These are phyloP conservation scores for Microbotryum lychnidis-dioicae DNA, from an alignment of 1,284 basidiomycete genomes.

Conservation along the genomic window DNA sequence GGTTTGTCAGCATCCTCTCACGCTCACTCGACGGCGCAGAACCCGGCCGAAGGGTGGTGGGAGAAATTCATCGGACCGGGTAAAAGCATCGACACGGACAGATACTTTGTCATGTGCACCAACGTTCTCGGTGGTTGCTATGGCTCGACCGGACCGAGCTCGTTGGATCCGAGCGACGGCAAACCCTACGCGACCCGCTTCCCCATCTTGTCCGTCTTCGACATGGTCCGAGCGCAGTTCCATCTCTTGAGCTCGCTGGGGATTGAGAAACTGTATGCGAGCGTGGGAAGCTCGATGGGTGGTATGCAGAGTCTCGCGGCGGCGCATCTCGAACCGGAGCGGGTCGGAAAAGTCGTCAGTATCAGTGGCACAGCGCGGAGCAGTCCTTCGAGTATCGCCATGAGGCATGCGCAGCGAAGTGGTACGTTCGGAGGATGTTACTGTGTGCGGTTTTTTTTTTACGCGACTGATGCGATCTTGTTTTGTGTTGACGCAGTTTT, in stretches of 20 bases:
- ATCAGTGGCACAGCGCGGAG: slow-evolving; percentile 91
- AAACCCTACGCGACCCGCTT: slow-evolving; percentile 81
- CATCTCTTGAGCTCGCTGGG: slow-evolving; percentile 73
- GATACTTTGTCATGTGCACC: slow-evolving; percentile 90
- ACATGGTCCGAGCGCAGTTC: slow-evolving; percentile 92
- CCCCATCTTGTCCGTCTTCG: slow-evolving; percentile 85
- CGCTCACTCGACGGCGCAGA: slow-evolving; percentile 72
- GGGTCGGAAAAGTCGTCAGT: slow-evolving; percentile 80
- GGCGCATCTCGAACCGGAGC: slow-evolving; percentile 80
- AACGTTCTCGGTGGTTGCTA: slow-evolving; percentile 98
- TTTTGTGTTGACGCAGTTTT: slow-evolving; percentile 55
- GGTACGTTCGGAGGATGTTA: slow-evolving; percentile 46
- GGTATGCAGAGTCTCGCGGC: slow-evolving; percentile 97
- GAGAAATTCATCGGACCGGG: slow-evolving; percentile 96
- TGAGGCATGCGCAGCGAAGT: slow-evolving; percentile 90
- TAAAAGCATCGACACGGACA: slow-evolving; percentile 83
- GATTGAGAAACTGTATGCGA: slow-evolving; percentile 79
- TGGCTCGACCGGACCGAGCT: slow-evolving; percentile 88
- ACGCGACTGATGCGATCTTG: neutral
- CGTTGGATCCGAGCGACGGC: slow-evolving; percentile 58
- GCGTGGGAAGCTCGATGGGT: slow-evolving; percentile 90
- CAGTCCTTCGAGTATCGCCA: slow-evolving; percentile 83
- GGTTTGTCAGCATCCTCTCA: slow-evolving; percentile 93
- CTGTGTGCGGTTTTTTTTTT: too few species aligned
- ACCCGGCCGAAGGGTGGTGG: slow-evolving; percentile 91